A percentile compares a stretch with the other conserved stretches of the same genome.
phyloP scores from a whole-genome alignment of 805 yeast species.

The Saccharomycopsis guyanensis region DNA sequence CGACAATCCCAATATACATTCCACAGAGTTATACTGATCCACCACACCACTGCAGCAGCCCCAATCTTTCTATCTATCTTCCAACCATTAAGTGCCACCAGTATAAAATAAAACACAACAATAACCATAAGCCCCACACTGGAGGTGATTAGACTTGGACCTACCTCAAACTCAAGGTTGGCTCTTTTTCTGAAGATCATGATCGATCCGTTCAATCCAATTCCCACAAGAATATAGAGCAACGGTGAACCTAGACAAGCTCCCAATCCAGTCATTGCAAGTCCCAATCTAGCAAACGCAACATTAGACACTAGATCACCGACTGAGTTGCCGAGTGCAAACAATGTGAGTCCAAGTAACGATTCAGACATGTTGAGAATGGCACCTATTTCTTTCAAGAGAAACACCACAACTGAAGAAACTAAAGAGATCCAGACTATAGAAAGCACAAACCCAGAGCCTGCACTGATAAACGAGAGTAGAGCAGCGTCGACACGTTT shows the following conservation, averaged over 20 bases:
- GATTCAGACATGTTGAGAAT: slow-evolving; percentile 63
- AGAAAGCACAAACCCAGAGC: slow-evolving; percentile 56
- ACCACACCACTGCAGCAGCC: slow-evolving; percentile 21
- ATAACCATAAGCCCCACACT: slow-evolving; percentile 35
- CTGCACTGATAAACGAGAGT: not conserved
- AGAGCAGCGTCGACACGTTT: no score
- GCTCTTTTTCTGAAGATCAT: slow-evolving; percentile 25
- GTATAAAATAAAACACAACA: slow-evolving; percentile 31
- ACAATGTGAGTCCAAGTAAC: slow-evolving; percentile 75
- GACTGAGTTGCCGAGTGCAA: slow-evolving; percentile 86
- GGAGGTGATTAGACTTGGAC: slow-evolving; percentile 32
- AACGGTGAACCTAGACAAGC: slow-evolving; percentile 95
- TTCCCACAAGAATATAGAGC: slow-evolving; percentile 66
- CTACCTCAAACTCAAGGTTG: slow-evolving; percentile 29
- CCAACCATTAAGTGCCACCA: slow-evolving; percentile 42
- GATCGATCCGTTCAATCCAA: slow-evolving; percentile 67
- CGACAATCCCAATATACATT: no score
- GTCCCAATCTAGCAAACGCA: slow-evolving; percentile 72
- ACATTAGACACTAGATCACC: slow-evolving; percentile 84
- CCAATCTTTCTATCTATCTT: slow-evolving; percentile 37
- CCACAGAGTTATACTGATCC: slow-evolving; percentile 26
- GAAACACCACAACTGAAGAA: slow-evolving; percentile 40
- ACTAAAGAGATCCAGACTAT: slow-evolving; percentile 56
- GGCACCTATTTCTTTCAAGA: slow-evolving; percentile 53
- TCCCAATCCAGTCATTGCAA: slow-evolving; percentile 83